Percentiles rank a stretch among this genome's conserved stretches.
phyloP scores from a whole-genome alignment of 179 eudicot species.

The Amaranthus tricolor region DNA sequence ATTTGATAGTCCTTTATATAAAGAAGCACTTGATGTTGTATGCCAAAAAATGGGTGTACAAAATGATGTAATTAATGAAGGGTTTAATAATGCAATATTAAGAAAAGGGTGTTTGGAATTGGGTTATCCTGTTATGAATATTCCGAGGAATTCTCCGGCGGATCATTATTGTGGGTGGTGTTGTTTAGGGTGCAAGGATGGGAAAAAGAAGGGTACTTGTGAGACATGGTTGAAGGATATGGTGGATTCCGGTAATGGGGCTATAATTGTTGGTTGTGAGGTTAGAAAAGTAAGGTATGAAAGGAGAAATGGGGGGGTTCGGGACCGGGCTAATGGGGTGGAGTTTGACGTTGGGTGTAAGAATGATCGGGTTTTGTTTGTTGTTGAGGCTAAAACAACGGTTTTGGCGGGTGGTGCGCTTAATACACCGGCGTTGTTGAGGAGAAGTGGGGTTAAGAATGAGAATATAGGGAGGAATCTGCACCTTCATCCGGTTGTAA shows the following conservation, averaged over 20 bases:
- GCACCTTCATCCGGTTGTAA: constrained; percentile 61
- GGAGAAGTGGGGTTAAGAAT: constrained; percentile 49
- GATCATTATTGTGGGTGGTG: constrained; percentile 84
- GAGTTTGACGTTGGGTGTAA: constrained; percentile 19
- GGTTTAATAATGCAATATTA: constrained; percentile 44
- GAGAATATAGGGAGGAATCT: constrained; percentile 50
- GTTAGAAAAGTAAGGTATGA: constrained; percentile 34
- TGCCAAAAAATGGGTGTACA: constrained; percentile 64
- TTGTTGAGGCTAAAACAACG: constrained; percentile 51
- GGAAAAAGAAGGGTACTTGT: constrained; percentile 52
- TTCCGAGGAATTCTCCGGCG: constrained; percentile 48
- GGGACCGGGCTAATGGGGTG: constrained; percentile 43
- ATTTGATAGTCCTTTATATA: constrained; percentile 35
- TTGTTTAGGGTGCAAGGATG: constrained; percentile 64
- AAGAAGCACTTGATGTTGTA: constrained; percentile 50
- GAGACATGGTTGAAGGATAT: constrained; percentile 74
- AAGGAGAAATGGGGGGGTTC: constrained; percentile 16
- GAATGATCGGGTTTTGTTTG: constrained; percentile 10
- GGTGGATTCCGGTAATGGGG: constrained; percentile 58
- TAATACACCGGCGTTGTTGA: constrained; percentile 47
- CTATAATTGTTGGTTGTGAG: constrained; percentile 43
- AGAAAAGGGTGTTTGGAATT: constrained; percentile 54
- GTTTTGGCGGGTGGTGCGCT: constrained; percentile 65
- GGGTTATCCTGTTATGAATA: constrained; percentile 39
- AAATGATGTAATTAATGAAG: constrained; percentile 40